A percentile compares a stretch with the other conserved stretches of the same genome.
These are phyloP conservation scores for Mortierella hygrophila DNA, from an alignment of 192 early-diverging fungal genomes.

Conservation along the genomic window DNA sequence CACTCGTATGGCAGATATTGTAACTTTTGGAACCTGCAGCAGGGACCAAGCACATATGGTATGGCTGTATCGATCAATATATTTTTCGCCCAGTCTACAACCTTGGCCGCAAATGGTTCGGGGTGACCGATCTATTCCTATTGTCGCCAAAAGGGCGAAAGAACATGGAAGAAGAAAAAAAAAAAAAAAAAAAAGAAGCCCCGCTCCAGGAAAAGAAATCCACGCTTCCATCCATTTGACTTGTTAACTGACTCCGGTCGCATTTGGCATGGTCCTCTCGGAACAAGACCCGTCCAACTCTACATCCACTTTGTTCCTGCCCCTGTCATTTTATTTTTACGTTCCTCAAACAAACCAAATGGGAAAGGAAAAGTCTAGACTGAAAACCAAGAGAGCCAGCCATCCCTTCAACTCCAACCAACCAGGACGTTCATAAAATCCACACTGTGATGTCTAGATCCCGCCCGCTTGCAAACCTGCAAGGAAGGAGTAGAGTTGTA, in stretches of 20 bases:
- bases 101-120: not conserved
- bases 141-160: constrained; percentile 18
- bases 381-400: not conserved
- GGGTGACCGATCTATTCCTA: not conserved
- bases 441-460: not conserved
- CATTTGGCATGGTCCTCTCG: constrained; percentile 1
- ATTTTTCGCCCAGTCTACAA: not conserved
- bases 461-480: not conserved
- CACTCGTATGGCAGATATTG: not conserved
- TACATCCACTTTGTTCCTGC: not conserved
- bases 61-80: not conserved
- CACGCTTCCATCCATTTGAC: not conserved
- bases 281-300: constrained; percentile 3
- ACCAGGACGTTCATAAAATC: not conserved
- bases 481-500: too few species aligned
- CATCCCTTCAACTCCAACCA: not conserved
- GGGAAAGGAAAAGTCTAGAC: not conserved
- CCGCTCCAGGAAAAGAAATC: not conserved
- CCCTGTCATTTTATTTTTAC: not conserved
- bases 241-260: not conserved
- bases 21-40: not conserved
- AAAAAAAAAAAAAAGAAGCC: not conserved
- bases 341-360: too few species aligned
- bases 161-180: not conserved
- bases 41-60: not conserved